Percentiles rank a stretch among this genome's conserved stretches.
Conservation (phyloP, 2,329 filamentous ascomycete genomes). For the Truncatella angustata region DNA sequence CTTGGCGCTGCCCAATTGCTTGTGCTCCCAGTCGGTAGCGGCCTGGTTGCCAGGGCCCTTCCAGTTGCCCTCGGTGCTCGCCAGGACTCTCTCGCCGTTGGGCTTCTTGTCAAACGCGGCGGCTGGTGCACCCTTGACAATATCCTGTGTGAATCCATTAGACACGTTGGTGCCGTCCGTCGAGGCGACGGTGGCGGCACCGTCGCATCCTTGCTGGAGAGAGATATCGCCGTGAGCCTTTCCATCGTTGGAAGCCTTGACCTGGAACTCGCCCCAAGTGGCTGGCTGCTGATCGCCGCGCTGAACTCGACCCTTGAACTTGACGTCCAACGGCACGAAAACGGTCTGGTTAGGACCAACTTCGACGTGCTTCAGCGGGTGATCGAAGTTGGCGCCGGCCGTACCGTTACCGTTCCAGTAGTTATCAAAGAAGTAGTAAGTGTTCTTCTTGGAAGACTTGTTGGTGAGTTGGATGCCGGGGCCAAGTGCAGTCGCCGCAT, state of each 20-base stretch:
- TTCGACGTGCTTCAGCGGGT: constrained; percentile 32
- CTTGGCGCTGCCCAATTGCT: constrained; percentile 27
- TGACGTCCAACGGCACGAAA: constrained; percentile 27
- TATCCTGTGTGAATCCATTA: constrained; percentile 31
- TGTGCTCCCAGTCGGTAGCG: constrained; percentile 31
- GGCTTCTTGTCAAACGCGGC: constrained; percentile 30
- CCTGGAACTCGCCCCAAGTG: constrained; percentile 39
- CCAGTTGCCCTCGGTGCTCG: constrained; percentile 37
- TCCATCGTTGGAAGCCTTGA: constrained; percentile 33
- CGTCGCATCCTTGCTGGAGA: constrained; percentile 36
- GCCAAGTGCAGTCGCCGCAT: constrained; percentile 11
- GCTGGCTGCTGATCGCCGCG: constrained; percentile 33
- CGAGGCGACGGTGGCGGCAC: constrained; percentile 33
- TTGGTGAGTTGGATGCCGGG: constrained; percentile 37
- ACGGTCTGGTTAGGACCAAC: constrained; percentile 27
- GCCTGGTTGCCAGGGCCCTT: constrained; percentile 32
- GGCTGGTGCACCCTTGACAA: constrained; percentile 30
- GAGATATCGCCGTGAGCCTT: constrained; percentile 36
- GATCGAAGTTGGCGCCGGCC: constrained; percentile 38
- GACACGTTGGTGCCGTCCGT: constrained; percentile 32
- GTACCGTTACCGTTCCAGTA: constrained; percentile 38
- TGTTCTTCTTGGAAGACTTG: constrained; percentile 28
- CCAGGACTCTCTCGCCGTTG: constrained; percentile 31
- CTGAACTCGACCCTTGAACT: constrained; percentile 40
- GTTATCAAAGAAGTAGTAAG: constrained; percentile 40